Evolutionary conservation across 371 early-diverging fungal species (phyloP).

Genomic region (Mucor irregularis): DNA sequence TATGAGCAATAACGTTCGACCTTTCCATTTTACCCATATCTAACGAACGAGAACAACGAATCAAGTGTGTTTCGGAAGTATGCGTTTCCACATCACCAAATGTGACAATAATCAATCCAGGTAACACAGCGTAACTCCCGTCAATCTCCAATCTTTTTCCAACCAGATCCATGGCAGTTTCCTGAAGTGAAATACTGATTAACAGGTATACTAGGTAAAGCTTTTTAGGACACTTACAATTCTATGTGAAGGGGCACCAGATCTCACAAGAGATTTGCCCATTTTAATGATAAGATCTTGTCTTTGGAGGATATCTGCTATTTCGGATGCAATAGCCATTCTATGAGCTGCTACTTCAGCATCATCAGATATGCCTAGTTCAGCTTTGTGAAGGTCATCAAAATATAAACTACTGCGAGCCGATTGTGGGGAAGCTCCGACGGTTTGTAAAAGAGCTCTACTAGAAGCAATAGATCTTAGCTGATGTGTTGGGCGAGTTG

Average conservation of each 20-base stretch:
- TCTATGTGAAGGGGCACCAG: constrained; percentile 79
- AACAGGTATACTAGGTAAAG: not conserved
- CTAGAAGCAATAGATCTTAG: constrained; percentile 22
- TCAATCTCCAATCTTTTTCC: constrained; percentile 59
- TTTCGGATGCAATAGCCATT: constrained; percentile 33
- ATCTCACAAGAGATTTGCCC: constrained; percentile 66
- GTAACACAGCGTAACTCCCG: constrained; percentile 60
- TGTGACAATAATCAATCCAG: constrained; percentile 68
- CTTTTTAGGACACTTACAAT: constrained; percentile 43
- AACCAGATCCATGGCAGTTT: constrained; percentile 62
- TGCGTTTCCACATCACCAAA: constrained; percentile 75
- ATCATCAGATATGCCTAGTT: constrained; percentile 21
- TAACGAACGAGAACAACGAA: constrained; percentile 54
- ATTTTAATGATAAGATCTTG: constrained; percentile 71
- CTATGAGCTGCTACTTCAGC: constrained; percentile 25
- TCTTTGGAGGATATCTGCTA: constrained; percentile 59
- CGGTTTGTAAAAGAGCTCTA: constrained; percentile 17
- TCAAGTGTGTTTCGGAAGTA: constrained; percentile 72
- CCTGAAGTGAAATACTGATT: constrained; percentile 24
- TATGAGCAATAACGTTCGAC: constrained; percentile 56
- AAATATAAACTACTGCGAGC: constrained; percentile 24
- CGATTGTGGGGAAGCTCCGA: constrained; percentile 22
- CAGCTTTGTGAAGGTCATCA: constrained; percentile 30
- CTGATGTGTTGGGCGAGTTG: not conserved
- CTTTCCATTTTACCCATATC: constrained; percentile 65